These are phyloP conservation scores for Syzygium aromaticum DNA, from an alignment of 345 rosid genomes.

Conservation along the genomic window DNA sequence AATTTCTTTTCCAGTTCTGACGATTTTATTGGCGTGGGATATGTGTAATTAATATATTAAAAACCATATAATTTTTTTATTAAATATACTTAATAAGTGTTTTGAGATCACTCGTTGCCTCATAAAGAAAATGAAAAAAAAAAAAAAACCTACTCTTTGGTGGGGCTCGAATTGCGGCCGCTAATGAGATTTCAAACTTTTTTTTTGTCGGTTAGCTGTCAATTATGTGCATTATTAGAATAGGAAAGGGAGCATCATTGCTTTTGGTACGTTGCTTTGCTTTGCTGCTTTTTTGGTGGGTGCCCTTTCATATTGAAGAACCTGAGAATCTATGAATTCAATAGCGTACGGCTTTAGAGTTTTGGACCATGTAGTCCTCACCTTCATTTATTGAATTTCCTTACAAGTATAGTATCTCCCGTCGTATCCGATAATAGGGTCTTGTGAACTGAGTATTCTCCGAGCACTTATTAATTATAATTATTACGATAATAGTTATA, in stretches of 20 bases:
- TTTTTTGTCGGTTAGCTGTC: background rate
- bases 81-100: background rate
- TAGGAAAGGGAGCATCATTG: background rate
- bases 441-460: background rate
- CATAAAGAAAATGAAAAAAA: background rate
- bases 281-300: background rate
- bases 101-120: background rate
- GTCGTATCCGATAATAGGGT: rapidly evolving
- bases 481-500: too few relatives aligned
- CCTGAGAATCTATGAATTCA: background rate
- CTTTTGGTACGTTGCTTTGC: background rate
- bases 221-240: background rate
- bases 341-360: background rate
- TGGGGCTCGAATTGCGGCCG: background rate
- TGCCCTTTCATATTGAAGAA: background rate
- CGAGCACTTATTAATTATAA: background rate
- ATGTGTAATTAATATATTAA: background rate
- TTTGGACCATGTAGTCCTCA: background rate
- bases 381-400: background rate
- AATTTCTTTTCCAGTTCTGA: too few relatives aligned
- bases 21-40: too few relatives aligned
- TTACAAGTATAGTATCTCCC: background rate
- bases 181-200: background rate
- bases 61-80: background rate
- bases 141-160: background rate